Percentiles rank a stretch among this genome's conserved stretches.
Evolutionary conservation across 441 rosid genomes (phyloP).

Genomic region (Hypseocharis bilobata): DNA sequence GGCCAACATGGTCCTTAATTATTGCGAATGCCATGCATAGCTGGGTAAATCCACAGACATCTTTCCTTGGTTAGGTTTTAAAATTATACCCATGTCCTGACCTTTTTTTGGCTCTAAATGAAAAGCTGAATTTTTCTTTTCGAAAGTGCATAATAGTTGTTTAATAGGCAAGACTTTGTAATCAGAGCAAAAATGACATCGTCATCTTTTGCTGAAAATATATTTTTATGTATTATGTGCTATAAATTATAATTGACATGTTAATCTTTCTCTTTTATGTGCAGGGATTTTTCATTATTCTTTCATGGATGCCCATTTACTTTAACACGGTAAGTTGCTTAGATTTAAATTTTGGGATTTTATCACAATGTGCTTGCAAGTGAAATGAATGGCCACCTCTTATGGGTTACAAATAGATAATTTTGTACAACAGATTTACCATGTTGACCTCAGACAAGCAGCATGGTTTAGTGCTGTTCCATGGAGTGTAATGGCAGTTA

Average conservation of each 20-base stretch:
- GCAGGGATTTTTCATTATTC: conserved; percentile 93
- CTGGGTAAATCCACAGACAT: conserved; percentile 50
- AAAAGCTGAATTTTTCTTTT: not conserved
- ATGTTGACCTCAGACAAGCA: conserved; percentile 82
- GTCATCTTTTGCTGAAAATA: too few species aligned
- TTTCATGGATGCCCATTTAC: conserved; percentile 97
- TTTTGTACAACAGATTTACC: conserved; percentile 48
- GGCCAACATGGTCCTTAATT: conserved; percentile 88
- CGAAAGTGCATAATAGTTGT: not conserved
- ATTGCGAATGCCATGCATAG: conserved; percentile 89
- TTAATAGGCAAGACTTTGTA: not conserved
- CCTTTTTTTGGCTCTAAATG: not conserved
- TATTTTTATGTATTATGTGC: too few species aligned
- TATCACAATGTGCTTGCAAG: not conserved
- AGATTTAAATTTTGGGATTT: conserved; percentile 5
- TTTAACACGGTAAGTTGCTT: conserved; percentile 61
- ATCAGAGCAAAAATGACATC: not conserved
- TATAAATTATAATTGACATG: not conserved
- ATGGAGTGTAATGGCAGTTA: conserved; percentile 85
- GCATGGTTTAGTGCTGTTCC: conserved; percentile 96
- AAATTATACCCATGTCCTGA: not conserved
- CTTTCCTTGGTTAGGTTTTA: conserved; percentile 8
- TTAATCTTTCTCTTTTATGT: conserved; percentile 2
- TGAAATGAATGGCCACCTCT: not conserved
- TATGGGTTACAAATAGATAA: conserved; percentile 19